Conservation (phyloP, 1,284 basidiomycete species). For the Phellinidium pouzarii region DNA sequence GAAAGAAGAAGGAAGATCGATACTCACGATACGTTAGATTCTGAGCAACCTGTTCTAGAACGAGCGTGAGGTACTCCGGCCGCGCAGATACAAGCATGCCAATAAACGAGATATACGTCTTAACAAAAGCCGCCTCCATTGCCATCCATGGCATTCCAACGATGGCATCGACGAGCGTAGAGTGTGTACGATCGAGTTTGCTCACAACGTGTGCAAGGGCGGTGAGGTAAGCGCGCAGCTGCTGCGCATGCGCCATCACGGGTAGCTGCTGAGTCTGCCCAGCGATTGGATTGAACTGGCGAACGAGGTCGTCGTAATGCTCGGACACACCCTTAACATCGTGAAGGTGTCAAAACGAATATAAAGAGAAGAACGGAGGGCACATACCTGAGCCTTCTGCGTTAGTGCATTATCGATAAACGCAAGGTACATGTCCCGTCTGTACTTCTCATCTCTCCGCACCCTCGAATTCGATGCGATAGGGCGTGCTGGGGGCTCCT, state of each 20-base stretch:
- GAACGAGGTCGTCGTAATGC: slow-evolving; percentile 64
- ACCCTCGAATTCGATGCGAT: slow-evolving; percentile 72
- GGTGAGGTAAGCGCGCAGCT: slow-evolving; percentile 66
- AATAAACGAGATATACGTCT: slow-evolving; percentile 81
- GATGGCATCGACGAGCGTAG: slow-evolving; percentile 83
- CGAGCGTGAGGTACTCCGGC: slow-evolving; percentile 84
- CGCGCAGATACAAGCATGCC: slow-evolving; percentile 91
- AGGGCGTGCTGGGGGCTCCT: slow-evolving; percentile 37
- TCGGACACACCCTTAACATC: slow-evolving; percentile 51
- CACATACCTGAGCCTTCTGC: slow-evolving; percentile 62
- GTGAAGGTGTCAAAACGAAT: slow-evolving; percentile 14
- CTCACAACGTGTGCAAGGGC: slow-evolving; percentile 77
- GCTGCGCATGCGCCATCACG: slow-evolving; percentile 31
- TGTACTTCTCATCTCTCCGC: slow-evolving; percentile 67
- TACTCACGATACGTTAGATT: slow-evolving; percentile 85
- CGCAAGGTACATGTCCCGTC: slow-evolving; percentile 78
- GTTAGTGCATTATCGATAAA: slow-evolving; percentile 80
- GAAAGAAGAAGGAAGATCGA: slow-evolving; percentile 20
- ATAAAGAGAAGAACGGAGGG: slow-evolving; percentile 12
- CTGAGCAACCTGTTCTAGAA: slow-evolving; percentile 76
- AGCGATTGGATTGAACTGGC: slow-evolving; percentile 57
- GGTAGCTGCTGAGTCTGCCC: slow-evolving; percentile 29
- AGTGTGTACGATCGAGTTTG: slow-evolving; percentile 73
- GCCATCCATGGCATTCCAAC: slow-evolving; percentile 89
- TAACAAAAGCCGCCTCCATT: slow-evolving; percentile 77